These are phyloP conservation scores for Graphilbum ipis-grandicollis DNA, from an alignment of 2,329 filamentous ascomycete genomes.

Conservation along the genomic window DNA sequence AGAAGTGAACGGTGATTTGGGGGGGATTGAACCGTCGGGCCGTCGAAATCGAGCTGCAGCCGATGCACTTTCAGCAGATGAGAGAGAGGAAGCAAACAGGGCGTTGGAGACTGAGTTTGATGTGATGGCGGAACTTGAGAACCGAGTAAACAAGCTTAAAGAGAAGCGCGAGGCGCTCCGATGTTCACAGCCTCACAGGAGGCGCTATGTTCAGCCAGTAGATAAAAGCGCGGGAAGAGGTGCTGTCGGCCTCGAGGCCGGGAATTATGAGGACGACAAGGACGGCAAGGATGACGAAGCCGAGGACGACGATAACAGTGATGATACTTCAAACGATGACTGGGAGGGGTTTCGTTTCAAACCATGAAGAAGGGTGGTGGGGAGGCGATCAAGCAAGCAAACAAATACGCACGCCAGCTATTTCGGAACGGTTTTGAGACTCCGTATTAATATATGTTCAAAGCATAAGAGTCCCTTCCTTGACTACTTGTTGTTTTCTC, in stretches of 20 bases:
- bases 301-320: constrained; percentile 24
- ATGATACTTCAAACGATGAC: constrained; percentile 31
- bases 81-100: constrained; percentile 58
- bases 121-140: constrained; percentile 66
- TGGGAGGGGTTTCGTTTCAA: constrained; percentile 44
- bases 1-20: too few species aligned
- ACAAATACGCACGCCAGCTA: not conserved
- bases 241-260: not conserved
- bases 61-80: constrained; percentile 30
- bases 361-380: too few species aligned
- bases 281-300: constrained; percentile 21
- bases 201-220: not conserved
- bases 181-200: too few species aligned
- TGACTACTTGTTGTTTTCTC: too few species aligned
- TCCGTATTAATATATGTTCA: too few species aligned
- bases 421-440: too few species aligned
- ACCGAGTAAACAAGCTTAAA: constrained; percentile 49
- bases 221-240: constrained; percentile 10
- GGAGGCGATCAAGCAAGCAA: too few species aligned
- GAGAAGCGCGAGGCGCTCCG: constrained; percentile 50
- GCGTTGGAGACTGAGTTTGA: constrained; percentile 64
- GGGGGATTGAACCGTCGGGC: too few species aligned
- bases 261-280: constrained; percentile 15
- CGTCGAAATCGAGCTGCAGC: too few species aligned
- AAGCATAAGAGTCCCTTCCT: too few species aligned